phyloP scores from a whole-genome alignment of 495 filamentous ascomycete genomes.

The Penicillium mononematosum region DNA sequence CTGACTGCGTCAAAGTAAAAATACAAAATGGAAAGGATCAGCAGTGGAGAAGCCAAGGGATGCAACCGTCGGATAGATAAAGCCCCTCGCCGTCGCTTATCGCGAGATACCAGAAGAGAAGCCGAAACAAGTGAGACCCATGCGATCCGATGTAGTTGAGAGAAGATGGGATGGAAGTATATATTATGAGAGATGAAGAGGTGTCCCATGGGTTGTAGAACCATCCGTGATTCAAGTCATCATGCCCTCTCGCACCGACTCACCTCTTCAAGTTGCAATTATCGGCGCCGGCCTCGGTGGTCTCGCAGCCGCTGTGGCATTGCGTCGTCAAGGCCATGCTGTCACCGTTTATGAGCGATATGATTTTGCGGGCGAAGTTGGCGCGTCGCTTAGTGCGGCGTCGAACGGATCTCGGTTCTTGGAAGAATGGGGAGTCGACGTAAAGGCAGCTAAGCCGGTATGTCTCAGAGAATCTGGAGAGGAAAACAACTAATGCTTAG shows the following conservation, averaged over 20 bases:
- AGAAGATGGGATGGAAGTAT: slow-evolving; percentile 1
- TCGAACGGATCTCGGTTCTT: slow-evolving; percentile 31
- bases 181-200: background rate
- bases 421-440: slow-evolving; percentile 31
- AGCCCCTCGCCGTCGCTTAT: slow-evolving; percentile 18
- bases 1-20: background rate
- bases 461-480: background rate
- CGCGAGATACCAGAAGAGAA: background rate
- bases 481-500: too few relatives aligned
- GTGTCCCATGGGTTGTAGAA: too few relatives aligned
- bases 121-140: background rate
- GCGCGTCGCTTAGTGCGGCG: slow-evolving; percentile 29
- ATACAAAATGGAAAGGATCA: slow-evolving; percentile 10
- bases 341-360: slow-evolving; percentile 44
- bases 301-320: slow-evolving; percentile 49
- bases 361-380: slow-evolving; percentile 32
- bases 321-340: slow-evolving; percentile 51
- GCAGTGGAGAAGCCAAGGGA: slow-evolving; percentile 15
- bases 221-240: background rate
- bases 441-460: slow-evolving; percentile 30
- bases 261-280: slow-evolving; percentile 34
- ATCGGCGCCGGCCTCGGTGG: slow-evolving; percentile 58
- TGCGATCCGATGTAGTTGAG: too few relatives aligned
- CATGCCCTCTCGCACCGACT: slow-evolving; percentile 26
- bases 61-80: slow-evolving; percentile 32